phyloP scores from a whole-genome alignment of 306 rosid genomes.

The barrel medic (Medicago truncatula) region MtrunA17r5.0-ANR NC_053048.1:55170001-55170500 shows the following conservation, averaged over 20 bases:
- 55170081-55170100: not conserved
- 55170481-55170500: not conserved
- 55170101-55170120: not conserved
- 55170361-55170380: conserved; percentile 17
- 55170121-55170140: conserved; percentile 32
- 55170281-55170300: conserved; percentile 2
- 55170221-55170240: conserved; percentile 28
- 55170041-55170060: conserved; percentile 35
- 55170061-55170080: conserved; percentile 19
- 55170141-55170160: conserved; percentile 37
- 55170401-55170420: not conserved
- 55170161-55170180: not conserved
- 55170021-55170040: conserved; percentile 23
- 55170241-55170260: conserved; percentile 17
- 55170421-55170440: not conserved
- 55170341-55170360: no score
- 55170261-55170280: conserved; percentile 20
- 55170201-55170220: not conserved
- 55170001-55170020: conserved; percentile 33
- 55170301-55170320: not conserved
- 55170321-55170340: not conserved
- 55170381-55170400: not conserved
- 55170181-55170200: no score
- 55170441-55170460: not conserved
- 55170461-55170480: not conserved